phyloP scores from a whole-genome alignment of 2,329 filamentous ascomycete genomes.

The Sporothrix mexicana region DNA sequence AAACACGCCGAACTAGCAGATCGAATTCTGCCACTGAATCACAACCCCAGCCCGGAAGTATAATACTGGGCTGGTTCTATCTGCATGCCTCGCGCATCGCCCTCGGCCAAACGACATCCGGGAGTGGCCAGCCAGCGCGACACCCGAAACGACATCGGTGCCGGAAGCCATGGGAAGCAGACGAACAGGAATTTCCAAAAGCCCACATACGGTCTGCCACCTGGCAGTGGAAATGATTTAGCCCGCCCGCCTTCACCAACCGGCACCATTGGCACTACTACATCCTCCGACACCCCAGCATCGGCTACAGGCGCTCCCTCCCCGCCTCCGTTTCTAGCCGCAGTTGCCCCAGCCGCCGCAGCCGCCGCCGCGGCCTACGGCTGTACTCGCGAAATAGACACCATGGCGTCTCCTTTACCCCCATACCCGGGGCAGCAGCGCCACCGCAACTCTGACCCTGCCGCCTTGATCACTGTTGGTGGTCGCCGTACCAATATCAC shows the following conservation, averaged over 20 bases:
- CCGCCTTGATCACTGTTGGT: neutral
- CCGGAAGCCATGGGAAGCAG: conserved; percentile 78
- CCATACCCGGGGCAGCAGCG: conserved; percentile 28
- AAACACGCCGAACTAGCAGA: neutral
- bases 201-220: conserved; percentile 46
- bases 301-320: neutral
- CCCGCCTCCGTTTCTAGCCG: conserved; percentile 16
- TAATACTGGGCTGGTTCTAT: conserved; percentile 52
- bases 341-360: conserved; percentile 32
- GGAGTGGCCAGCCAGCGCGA: conserved; percentile 69
- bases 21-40: neutral
- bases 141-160: conserved; percentile 83
- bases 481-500: neutral
- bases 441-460: conserved; percentile 32
- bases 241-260: conserved; percentile 13
- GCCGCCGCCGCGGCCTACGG: conserved; percentile 38
- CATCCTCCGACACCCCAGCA: neutral
- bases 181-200: conserved; percentile 54
- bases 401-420: conserved; percentile 39
- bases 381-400: conserved; percentile 37
- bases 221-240: conserved; percentile 33
- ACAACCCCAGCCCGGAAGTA: conserved; percentile 51
- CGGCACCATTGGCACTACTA: neutral
- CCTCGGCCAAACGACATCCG: conserved; percentile 66
- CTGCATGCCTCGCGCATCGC: conserved; percentile 66